These are phyloP conservation scores for Neurospora sp. DNA, from an alignment of 495 filamentous ascomycete genomes.

Conservation along the genomic window DNA sequence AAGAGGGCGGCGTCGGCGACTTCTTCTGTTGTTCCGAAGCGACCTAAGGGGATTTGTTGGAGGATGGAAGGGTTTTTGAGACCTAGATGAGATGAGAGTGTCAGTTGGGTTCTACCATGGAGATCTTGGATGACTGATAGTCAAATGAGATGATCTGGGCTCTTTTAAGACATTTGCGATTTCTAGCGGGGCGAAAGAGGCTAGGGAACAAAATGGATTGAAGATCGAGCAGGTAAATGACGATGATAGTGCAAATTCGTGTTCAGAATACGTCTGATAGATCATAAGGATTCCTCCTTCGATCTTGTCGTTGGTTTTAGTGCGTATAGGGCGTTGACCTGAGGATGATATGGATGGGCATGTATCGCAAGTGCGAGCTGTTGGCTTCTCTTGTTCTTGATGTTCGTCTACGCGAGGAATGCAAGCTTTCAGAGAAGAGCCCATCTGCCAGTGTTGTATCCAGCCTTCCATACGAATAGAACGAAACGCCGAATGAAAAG, in stretches of 20 bases:
- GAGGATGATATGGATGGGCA: background rate
- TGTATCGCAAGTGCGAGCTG: background rate
- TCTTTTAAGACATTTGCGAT: background rate
- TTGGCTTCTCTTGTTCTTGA: background rate
- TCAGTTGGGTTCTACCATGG: background rate
- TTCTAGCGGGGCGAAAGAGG: background rate
- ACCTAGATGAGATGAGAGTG: background rate
- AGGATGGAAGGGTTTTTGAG: conserved; percentile 22
- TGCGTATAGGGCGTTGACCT: background rate
- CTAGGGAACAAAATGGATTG: background rate
- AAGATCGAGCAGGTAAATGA: background rate
- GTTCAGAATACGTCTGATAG: background rate
- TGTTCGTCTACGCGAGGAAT: background rate
- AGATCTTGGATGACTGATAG: background rate
- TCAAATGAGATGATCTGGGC: background rate
- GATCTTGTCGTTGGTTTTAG: background rate
- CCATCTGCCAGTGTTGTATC: background rate
- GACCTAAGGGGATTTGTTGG: conserved; percentile 49
- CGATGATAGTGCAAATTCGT: background rate
- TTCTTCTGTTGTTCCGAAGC: conserved; percentile 58
- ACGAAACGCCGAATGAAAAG: background rate
- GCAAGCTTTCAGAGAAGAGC: too few relatives aligned
- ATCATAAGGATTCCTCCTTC: background rate
- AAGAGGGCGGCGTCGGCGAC: conserved; percentile 76
- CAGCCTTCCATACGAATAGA: background rate